Conservation (phyloP, 148 eudicot species). For the Arbutus unedo region DNA sequence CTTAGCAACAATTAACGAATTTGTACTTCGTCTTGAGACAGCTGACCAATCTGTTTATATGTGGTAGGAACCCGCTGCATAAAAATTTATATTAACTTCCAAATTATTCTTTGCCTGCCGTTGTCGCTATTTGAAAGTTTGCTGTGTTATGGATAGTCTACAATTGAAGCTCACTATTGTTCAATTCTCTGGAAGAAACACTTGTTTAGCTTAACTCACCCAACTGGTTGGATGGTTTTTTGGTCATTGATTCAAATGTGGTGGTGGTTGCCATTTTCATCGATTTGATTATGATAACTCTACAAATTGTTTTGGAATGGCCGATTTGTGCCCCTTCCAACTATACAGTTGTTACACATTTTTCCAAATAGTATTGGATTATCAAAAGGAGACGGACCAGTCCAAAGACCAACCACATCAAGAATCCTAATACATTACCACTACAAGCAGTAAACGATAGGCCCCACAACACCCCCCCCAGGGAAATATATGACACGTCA, state of each 20-base stretch:
- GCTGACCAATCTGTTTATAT: slow-evolving; percentile 19
- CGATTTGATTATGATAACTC: not conserved
- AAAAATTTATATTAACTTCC: not conserved
- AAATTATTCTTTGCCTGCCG: not conserved
- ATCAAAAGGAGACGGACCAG: too few relatives aligned
- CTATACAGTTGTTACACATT: too few relatives aligned
- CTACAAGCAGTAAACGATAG: too few relatives aligned
- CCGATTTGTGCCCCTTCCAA: too few relatives aligned
- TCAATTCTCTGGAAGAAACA: not conserved
- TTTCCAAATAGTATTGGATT: too few relatives aligned
- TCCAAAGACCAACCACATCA: too few relatives aligned
- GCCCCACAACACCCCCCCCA: too few relatives aligned
- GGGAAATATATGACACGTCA: too few relatives aligned
- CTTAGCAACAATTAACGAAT: not conserved
- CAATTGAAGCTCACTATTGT: too few relatives aligned
- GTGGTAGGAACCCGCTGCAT: slow-evolving; percentile 17
- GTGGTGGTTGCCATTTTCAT: not conserved
- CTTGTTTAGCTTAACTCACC: not conserved
- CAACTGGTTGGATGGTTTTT: not conserved
- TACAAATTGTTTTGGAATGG: too few relatives aligned
- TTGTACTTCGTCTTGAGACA: slow-evolving; percentile 2
- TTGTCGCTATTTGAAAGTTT: not conserved
- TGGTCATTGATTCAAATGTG: not conserved
- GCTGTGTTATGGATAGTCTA: not conserved
- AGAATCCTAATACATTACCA: too few relatives aligned